A percentile compares a stretch with the other conserved stretches of the same genome.
These are phyloP conservation scores for Xylaria sp. DNA, from an alignment of 2,329 filamentous ascomycete species.

Conservation along the genomic window DNA sequence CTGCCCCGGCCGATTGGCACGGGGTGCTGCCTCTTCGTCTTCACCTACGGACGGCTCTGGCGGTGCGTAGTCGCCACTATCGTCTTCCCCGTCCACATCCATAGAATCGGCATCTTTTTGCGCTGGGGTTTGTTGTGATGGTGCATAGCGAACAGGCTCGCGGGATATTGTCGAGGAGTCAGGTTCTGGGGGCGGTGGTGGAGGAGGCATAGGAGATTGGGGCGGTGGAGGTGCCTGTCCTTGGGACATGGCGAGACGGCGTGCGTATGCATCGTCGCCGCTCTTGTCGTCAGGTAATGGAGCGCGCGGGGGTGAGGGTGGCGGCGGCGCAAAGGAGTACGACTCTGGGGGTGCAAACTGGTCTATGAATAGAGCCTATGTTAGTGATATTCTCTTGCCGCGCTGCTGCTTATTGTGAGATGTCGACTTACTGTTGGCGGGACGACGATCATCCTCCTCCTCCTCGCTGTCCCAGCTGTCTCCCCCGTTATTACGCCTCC, in stretches of 20 bases:
- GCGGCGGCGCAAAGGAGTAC: constrained; percentile 67
- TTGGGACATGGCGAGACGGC: constrained; percentile 68
- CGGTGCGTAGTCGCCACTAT: constrained; percentile 49
- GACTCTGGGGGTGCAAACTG: constrained; percentile 69
- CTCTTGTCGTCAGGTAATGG: constrained; percentile 66
- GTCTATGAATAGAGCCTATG: constrained; percentile 51
- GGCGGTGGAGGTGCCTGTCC: constrained; percentile 46
- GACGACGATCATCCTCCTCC: constrained; percentile 41
- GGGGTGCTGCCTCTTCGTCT: constrained; percentile 49
- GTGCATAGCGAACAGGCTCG: constrained; percentile 78
- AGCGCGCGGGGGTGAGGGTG: constrained; percentile 59
- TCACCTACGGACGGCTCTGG: constrained; percentile 31
- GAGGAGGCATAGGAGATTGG: constrained; percentile 39
- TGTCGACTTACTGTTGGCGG: constrained; percentile 50
- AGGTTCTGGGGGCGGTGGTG: constrained; percentile 50
- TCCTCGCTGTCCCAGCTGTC: constrained; percentile 51
- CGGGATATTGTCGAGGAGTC: constrained; percentile 75
- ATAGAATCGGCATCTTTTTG: constrained; percentile 52
- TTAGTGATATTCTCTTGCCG: constrained; percentile 31
- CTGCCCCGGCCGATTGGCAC: constrained; percentile 78
- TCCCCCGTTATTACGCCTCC: constrained; percentile 61
- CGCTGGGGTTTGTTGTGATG: constrained; percentile 56
- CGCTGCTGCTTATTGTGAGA: not conserved
- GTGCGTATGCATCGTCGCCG: constrained; percentile 76
- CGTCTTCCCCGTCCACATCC: constrained; percentile 50